Evolutionary conservation across 129 eudicot species (phyloP).

Genomic region (Ambrosia artemisiifolia): DNA sequence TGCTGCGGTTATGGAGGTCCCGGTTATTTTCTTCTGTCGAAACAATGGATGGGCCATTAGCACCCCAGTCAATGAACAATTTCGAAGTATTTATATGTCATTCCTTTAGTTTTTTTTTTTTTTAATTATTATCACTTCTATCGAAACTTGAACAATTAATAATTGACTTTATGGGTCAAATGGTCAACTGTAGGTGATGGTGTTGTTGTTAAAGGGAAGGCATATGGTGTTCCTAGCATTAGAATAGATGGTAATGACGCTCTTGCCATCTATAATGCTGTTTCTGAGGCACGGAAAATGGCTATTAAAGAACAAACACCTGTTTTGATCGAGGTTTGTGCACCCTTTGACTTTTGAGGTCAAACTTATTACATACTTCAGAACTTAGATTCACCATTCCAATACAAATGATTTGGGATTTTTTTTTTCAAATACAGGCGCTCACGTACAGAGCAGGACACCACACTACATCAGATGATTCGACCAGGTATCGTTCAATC

Average conservation of each 20-base stretch:
- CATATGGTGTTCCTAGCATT: conserved; percentile 75
- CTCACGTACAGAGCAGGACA: conserved; percentile 89
- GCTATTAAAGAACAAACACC: conserved; percentile 58
- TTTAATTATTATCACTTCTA: not conserved
- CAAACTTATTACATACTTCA: not conserved
- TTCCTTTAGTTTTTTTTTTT: not conserved
- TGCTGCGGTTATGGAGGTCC: conserved; percentile 86
- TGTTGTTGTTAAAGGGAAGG: conserved; percentile 66
- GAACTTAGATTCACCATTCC: not conserved
- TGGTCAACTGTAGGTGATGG: conserved; percentile 63
- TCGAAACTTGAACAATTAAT: not conserved
- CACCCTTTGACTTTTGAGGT: not conserved
- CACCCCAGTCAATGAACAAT: conserved; percentile 68
- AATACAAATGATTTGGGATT: not conserved
- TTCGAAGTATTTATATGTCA: conserved; percentile 49
- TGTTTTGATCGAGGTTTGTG: conserved; percentile 76
- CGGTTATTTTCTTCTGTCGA: conserved; percentile 74
- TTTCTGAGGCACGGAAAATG: conserved; percentile 58
- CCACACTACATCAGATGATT: conserved; percentile 89
- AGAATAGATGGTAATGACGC: conserved; percentile 86
- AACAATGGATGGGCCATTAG: conserved; percentile 95
- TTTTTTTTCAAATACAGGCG: conserved; percentile 37
- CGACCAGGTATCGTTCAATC: conserved; percentile 65
- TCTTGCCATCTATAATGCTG: conserved; percentile 67
- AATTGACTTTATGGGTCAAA: conserved; percentile 3